Percentiles rank a stretch among this genome's conserved stretches.
phyloP scores from a whole-genome alignment of 2,329 filamentous ascomycete species.

The Diaporthe humulicola region DNA sequence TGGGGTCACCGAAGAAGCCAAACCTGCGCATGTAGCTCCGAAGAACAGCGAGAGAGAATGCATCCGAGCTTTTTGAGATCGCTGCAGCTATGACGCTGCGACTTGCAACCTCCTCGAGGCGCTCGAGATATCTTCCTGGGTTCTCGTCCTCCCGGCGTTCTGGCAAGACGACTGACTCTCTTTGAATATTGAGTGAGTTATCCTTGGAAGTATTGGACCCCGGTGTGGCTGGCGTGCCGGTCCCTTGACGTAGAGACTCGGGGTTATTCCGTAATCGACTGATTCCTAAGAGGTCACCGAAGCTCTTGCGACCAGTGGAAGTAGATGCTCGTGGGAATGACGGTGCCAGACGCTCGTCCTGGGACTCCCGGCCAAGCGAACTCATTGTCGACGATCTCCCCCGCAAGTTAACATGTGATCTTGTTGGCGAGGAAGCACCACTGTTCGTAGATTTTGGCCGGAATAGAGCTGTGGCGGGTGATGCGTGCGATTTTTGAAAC shows the following conservation, averaged over 20 bases:
- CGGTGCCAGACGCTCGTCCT: constrained; percentile 77
- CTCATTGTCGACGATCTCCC: constrained; percentile 92
- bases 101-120: constrained; percentile 84
- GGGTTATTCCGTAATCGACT: constrained; percentile 85
- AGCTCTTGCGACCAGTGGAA: constrained; percentile 92
- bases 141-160: constrained; percentile 89
- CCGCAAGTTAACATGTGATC: constrained; percentile 71
- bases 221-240: constrained; percentile 78
- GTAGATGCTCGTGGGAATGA: constrained; percentile 82
- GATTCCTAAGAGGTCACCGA: constrained; percentile 88
- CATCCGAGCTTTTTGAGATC: constrained; percentile 86
- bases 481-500: constrained; percentile 53
- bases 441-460: constrained; percentile 63
- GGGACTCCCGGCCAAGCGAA: constrained; percentile 80
- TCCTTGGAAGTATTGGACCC: constrained; percentile 80
- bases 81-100: constrained; percentile 87
- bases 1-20: constrained; percentile 94
- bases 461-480: constrained; percentile 65
- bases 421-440: constrained; percentile 77
- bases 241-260: constrained; percentile 78
- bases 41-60: constrained; percentile 85
- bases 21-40: constrained; percentile 97
- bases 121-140: constrained; percentile 87
- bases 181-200: constrained; percentile 83
- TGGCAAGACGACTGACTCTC: constrained; percentile 80